Conservation (phyloP, 2,329 filamentous ascomycete genomes). For the Rhexocercosporidium sp. region DNA sequence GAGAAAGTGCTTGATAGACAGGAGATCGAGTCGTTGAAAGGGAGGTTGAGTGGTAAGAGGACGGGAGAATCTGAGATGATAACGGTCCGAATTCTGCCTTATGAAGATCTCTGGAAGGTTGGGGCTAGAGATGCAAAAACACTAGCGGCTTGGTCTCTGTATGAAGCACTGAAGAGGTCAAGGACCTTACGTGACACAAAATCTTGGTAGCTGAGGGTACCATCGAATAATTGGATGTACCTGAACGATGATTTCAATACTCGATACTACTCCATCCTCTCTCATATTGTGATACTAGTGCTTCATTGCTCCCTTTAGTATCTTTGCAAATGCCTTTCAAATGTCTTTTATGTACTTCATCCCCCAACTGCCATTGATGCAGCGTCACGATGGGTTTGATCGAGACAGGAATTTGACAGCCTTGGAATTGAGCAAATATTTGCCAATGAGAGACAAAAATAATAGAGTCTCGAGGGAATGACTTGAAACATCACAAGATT, state of each 20-base stretch:
- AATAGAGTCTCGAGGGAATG: neutral
- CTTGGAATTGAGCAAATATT: neutral
- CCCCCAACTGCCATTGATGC: too few species aligned
- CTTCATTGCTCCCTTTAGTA: too few species aligned
- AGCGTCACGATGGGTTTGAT: too few species aligned
- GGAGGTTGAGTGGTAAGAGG: slow-evolving; percentile 58
- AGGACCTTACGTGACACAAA: neutral
- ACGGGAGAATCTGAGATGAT: slow-evolving; percentile 60
- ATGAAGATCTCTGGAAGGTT: slow-evolving; percentile 60
- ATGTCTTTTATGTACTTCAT: too few species aligned
- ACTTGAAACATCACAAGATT: too few species aligned
- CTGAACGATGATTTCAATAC: too few species aligned
- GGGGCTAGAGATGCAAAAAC: slow-evolving; percentile 61
- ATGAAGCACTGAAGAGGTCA: slow-evolving; percentile 52
- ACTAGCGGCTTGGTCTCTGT: slow-evolving; percentile 60
- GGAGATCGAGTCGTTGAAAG: slow-evolving; percentile 57
- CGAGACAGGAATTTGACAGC: too few species aligned
- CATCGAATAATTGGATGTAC: too few species aligned
- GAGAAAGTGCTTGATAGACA: slow-evolving; percentile 56
- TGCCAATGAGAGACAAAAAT: neutral
- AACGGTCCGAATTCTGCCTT: slow-evolving; percentile 59
- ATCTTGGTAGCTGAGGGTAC: neutral
- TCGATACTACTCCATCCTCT: too few species aligned
- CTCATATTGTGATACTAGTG: too few species aligned
- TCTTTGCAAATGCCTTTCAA: neutral